These are phyloP conservation scores for Picea glauca DNA, from an alignment of 75 land plant genomes.

Conservation along the genomic window DNA sequence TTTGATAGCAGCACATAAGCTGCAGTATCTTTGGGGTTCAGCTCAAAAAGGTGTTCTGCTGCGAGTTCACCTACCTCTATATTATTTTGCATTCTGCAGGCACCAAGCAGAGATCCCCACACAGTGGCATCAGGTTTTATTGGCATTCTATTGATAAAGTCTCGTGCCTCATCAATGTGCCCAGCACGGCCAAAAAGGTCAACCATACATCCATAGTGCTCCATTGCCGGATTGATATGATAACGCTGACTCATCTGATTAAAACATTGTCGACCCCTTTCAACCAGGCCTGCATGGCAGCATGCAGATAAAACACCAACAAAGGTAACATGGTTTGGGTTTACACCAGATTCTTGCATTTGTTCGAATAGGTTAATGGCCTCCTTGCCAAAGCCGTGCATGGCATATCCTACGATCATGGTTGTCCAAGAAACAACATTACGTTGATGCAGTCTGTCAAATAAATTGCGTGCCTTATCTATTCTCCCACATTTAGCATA, in stretches of 20 bases:
- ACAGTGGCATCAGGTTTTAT: slow-evolving; percentile 6
- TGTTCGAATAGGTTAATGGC: slow-evolving; percentile 35
- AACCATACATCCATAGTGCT: slow-evolving; percentile 17
- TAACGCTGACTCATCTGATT: slow-evolving; percentile 28
- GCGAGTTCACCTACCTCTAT: slow-evolving; percentile 11
- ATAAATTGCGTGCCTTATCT: slow-evolving; percentile 37
- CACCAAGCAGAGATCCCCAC: slow-evolving; percentile 13
- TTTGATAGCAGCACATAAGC: slow-evolving; percentile 16
- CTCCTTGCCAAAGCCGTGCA: slow-evolving; percentile 44
- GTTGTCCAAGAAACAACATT: slow-evolving; percentile 60
- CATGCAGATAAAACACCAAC: slow-evolving; percentile 53
- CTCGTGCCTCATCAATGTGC: slow-evolving; percentile 16
- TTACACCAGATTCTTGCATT: slow-evolving; percentile 35
- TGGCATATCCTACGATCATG: slow-evolving; percentile 59
- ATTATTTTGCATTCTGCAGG: slow-evolving; percentile 12
- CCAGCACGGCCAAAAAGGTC: slow-evolving; percentile 26
- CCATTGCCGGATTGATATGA: slow-evolving; percentile 13
- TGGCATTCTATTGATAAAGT: slow-evolving; percentile 3
- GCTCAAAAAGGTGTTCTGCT: background rate
- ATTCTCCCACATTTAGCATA: slow-evolving; percentile 66
- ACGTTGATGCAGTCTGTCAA: slow-evolving; percentile 35
- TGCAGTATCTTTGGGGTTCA: slow-evolving; percentile 13
- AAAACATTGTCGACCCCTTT: slow-evolving; percentile 51
- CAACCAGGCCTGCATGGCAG: slow-evolving; percentile 62
- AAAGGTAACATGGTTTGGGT: slow-evolving; percentile 50